Base-by-base conservation (phyloP, 1,284 basidiomycete species). In the Pyrrhoderma noxium region DNA sequence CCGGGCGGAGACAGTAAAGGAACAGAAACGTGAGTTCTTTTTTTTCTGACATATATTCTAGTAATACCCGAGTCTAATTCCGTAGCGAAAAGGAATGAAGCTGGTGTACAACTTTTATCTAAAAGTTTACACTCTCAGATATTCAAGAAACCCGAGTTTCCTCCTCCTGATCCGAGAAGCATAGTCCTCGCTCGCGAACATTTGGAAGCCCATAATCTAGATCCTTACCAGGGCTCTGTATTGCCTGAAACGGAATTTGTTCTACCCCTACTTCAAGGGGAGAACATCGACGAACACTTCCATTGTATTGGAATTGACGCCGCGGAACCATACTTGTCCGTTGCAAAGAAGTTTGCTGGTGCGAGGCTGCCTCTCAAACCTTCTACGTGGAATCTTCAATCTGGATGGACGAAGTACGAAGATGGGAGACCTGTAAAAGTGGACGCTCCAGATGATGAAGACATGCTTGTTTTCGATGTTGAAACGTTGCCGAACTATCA, bases 351-450 rank as follows among this genome's bases (percentile, higher is more conserved):
- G 3, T 82, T 95, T 56, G 75, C 82, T 0, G 60, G 66, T 1
- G 61, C 69, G 23, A 54, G 73, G 8, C 65, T 93, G 0, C 85
- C 86, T 1, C 79, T 82, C 0, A 75, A 75, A 56, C 85, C 82
- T 0, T 79, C 86, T 9, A 64, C 76, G 34, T 98, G 92, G 85
- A 77, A 83, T 25, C 68, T 84, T 19, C 76, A 79, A 57, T 78
- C 89, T 0, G 95, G 96, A 5, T 99, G 96, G 95, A 93, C 89
- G 1, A 85, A 86, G 60, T 98, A 98, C 51, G 85, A 86, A 2
- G 80, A 80, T 11, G 78, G 77, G 58, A 84, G 80, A 64, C 73
- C 70, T 59, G 79, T 83, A 61, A 76, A 76, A 25, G 80, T 89
- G 41, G 67, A 74, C 2, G 77, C 68, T 54, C 85, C 83, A 0